Evolutionary conservation across 371 early-diverging fungal genomes (phyloP).

Genomic region (Mortierella sp.): DNA sequence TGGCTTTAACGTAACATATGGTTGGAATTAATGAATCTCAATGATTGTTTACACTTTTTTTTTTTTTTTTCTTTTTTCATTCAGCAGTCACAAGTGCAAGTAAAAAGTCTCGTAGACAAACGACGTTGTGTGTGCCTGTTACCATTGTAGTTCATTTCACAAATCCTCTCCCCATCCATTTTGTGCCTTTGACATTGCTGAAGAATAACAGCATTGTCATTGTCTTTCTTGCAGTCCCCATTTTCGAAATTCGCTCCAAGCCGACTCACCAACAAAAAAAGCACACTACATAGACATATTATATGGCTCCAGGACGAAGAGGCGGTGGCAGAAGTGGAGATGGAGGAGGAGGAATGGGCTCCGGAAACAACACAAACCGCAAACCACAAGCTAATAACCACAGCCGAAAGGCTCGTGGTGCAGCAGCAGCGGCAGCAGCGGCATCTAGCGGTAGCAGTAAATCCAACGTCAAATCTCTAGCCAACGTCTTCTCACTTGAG

Average conservation of each 20-base stretch:
- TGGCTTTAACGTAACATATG: not conserved
- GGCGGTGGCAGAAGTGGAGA: conserved; percentile 15
- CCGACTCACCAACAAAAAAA: not conserved
- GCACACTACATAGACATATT: not conserved
- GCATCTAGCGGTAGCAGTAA: not conserved
- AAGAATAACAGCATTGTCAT: not conserved
- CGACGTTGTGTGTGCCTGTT: conserved; percentile 9
- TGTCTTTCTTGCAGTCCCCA: not conserved
- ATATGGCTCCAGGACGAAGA: conserved; percentile 53
- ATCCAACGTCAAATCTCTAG: conserved; percentile 29
- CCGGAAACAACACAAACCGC: conserved; percentile 14
- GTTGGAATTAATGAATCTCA: conserved; percentile 1
- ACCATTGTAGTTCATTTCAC: not conserved
- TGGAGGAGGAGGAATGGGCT: conserved; percentile 2
- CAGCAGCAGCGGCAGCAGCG: conserved; percentile 29
- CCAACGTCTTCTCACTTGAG: conserved; percentile 60
- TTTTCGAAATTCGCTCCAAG: not conserved
- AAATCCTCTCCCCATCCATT: not conserved
- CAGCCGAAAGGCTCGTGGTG: conserved; percentile 40
- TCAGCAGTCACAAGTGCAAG: conserved; percentile 2
- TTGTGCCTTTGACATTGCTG: not conserved
- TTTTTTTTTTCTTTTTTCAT: conserved; percentile 10
- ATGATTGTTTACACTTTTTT: conserved; percentile 8
- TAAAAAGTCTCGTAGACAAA: not conserved
- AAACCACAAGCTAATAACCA: conserved; percentile 48